phyloP scores from a whole-genome alignment of 345 rosid species.

The Eucalyptus tenuipes region DNA sequence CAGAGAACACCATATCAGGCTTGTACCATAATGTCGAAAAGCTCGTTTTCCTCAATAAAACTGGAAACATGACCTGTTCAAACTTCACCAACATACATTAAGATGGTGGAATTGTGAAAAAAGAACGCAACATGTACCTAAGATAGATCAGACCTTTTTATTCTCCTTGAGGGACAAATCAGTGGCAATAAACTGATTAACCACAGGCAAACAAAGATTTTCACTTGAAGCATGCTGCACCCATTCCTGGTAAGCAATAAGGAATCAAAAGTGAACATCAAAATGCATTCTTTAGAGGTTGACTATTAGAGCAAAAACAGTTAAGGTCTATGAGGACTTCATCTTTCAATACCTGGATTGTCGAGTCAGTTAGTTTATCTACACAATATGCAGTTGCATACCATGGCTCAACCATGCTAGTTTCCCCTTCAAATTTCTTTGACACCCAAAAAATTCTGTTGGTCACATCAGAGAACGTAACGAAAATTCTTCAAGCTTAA shows the following conservation, averaged over 20 bases:
- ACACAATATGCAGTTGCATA: constrained; percentile 69
- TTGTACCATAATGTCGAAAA: constrained; percentile 67
- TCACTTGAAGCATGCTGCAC: constrained; percentile 45
- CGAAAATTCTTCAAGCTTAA: background rate
- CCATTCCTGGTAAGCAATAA: constrained; percentile 52
- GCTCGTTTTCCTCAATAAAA: constrained; percentile 46
- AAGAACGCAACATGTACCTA: background rate
- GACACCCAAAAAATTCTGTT: constrained; percentile 83
- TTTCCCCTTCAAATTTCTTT: constrained; percentile 66
- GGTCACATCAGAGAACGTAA: background rate
- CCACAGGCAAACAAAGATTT: constrained; percentile 50
- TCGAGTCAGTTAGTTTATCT: constrained; percentile 40
- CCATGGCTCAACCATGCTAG: constrained; percentile 78
- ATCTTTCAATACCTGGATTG: constrained; percentile 33
- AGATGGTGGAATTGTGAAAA: background rate
- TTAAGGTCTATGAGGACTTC: constrained; percentile 1
- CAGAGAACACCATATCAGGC: constrained; percentile 64
- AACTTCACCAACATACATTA: background rate
- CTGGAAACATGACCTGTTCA: constrained; percentile 47
- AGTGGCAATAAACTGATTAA: constrained; percentile 68
- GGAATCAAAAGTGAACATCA: background rate
- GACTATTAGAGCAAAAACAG: background rate
- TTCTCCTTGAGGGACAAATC: constrained; percentile 57
- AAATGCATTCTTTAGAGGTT: background rate
- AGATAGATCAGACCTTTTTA: constrained; percentile 21